Evolutionary conservation across 2,329 filamentous ascomycete genomes (phyloP).

Genomic region (Fusarium poae): DNA sequence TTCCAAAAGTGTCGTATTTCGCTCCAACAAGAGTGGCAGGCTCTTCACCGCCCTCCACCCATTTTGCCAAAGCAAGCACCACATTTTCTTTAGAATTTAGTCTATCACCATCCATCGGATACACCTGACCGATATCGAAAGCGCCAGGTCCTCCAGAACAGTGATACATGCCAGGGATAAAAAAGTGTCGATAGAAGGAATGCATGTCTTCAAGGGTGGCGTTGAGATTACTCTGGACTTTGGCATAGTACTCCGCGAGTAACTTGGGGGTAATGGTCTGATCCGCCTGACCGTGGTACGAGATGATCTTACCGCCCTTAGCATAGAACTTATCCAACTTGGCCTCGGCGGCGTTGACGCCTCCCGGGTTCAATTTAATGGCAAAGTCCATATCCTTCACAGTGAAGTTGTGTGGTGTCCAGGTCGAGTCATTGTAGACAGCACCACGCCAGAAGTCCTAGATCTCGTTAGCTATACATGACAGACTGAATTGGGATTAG

Average conservation of each 20-base stretch:
- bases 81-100: neutral
- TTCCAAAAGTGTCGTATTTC: neutral
- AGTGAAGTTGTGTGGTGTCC: conserved; percentile 20
- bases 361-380: conserved; percentile 4
- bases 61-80: conserved; percentile 1
- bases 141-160: conserved; percentile 7
- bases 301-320: conserved; percentile 16
- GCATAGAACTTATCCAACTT: neutral
- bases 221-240: conserved; percentile 12
- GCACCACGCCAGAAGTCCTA: conserved; percentile 24
- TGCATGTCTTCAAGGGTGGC: neutral
- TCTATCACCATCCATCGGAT: conserved; percentile 5
- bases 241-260: conserved; percentile 8
- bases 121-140: conserved; percentile 10
- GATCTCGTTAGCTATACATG: neutral
- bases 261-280: conserved; percentile 17
- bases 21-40: conserved; percentile 1
- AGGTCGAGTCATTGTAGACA: conserved; percentile 14
- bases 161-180: conserved; percentile 22
- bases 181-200: conserved; percentile 15
- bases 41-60: conserved; percentile 7
- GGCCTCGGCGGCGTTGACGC: conserved; percentile 11
- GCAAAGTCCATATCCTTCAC: conserved; percentile 17
- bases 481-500: rapidly evolving
- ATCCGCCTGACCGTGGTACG: conserved; percentile 17